These are phyloP conservation scores for Zarea fungicola DNA, from an alignment of 2,329 filamentous ascomycete species.

Conservation along the genomic window DNA sequence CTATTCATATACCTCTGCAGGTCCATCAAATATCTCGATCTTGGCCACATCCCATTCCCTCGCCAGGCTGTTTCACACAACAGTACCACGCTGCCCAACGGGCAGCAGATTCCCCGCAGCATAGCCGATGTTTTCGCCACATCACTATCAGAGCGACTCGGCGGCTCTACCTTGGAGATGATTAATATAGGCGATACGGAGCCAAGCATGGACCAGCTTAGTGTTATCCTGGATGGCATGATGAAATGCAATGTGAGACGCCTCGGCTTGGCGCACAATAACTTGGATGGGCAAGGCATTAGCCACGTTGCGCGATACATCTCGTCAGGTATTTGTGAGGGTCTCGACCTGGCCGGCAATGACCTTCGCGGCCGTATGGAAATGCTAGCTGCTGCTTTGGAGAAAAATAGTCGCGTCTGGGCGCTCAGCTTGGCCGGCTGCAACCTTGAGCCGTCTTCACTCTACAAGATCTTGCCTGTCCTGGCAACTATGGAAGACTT, in stretches of 20 bases:
- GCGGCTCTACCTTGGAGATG: conserved; percentile 71
- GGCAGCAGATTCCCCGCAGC: conserved; percentile 28
- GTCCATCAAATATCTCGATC: conserved; percentile 77
- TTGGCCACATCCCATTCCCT: conserved; percentile 81
- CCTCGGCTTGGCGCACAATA: conserved; percentile 78
- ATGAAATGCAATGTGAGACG: conserved; percentile 71
- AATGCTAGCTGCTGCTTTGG: conserved; percentile 46
- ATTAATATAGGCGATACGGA: conserved; percentile 77
- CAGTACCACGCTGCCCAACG: conserved; percentile 28
- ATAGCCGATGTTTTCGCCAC: conserved; percentile 63
- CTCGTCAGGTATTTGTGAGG: conserved; percentile 71
- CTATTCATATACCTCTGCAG: conserved; percentile 87
- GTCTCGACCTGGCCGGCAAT: conserved; percentile 85
- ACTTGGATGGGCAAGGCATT: conserved; percentile 67
- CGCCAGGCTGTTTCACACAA: conserved; percentile 26
- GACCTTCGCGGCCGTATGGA: conserved; percentile 56
- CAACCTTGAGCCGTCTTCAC: conserved; percentile 65
- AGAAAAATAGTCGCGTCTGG: conserved; percentile 58
- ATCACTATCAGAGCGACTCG: conserved; percentile 71
- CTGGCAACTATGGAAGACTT: conserved; percentile 66
- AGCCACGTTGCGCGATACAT: conserved; percentile 73
- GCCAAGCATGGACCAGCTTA: conserved; percentile 64
- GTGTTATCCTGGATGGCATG: conserved; percentile 75
- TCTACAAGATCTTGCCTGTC: conserved; percentile 71
- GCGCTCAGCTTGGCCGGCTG: conserved; percentile 84